Conservation (phyloP, 2,329 filamentous ascomycete species). For the Ilyonectria mors-panacis region DNA sequence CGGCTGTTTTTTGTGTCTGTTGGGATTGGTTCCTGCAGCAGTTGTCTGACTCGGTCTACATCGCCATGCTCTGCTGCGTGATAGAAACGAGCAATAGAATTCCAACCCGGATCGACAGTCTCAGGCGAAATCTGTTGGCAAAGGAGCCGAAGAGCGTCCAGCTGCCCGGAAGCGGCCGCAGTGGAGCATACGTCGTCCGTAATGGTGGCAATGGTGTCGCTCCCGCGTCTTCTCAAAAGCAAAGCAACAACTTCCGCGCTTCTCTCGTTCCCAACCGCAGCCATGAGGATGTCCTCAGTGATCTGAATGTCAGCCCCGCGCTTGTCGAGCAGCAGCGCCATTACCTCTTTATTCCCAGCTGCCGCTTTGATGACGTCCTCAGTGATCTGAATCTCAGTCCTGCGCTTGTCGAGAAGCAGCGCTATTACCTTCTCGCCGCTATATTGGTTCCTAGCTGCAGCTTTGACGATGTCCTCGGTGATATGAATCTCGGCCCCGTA, state of each 20-base stretch:
- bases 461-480: no score
- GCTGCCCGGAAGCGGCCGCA: background rate
- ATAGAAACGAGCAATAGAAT: conserved; percentile 11
- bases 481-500: no score
- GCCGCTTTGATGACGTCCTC: no score
- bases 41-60: background rate
- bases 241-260: background rate
- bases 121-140: conserved; percentile 5
- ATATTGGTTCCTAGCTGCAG: no score
- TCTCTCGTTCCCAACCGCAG: background rate
- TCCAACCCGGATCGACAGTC: background rate
- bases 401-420: no score
- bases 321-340: background rate
- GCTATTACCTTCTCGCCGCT: no score
- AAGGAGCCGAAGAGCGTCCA: conserved; percentile 4
- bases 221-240: background rate
- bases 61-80: background rate
- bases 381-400: no score
- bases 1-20: background rate
- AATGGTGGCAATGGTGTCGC: conserved; percentile 4
- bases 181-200: conserved; percentile 3
- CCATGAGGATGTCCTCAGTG: no score
- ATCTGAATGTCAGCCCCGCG: no score
- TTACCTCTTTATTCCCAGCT: no score
- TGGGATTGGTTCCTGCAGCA: background rate